Evolutionary conservation across 176 grass and related monocot genomes (phyloP).

Genomic region (Oryza nivara): DNA sequence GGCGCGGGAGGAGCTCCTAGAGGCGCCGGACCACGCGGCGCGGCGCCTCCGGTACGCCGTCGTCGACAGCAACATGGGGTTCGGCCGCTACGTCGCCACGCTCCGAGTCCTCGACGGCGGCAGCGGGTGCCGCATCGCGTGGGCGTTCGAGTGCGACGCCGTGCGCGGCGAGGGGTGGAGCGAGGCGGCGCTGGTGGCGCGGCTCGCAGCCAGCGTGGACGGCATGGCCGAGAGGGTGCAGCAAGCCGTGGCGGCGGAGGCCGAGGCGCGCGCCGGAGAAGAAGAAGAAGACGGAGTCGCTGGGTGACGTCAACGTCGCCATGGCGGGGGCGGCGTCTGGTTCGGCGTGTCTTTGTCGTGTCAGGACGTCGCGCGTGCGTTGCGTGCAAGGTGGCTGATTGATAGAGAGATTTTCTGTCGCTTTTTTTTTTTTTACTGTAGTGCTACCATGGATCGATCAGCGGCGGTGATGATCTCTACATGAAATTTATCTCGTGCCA

Average conservation of each 20-base stretch:
- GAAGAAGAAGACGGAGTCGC: background rate
- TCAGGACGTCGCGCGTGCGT: too few relatives aligned
- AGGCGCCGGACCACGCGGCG: conserved; percentile 26
- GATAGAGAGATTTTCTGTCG: too few relatives aligned
- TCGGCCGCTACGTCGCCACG: conserved; percentile 53
- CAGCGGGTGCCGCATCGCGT: conserved; percentile 55
- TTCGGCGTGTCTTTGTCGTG: too few relatives aligned
- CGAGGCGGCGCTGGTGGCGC: conserved; percentile 43
- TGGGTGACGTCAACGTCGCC: background rate
- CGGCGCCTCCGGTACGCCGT: conserved; percentile 54
- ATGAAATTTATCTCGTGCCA: too few relatives aligned
- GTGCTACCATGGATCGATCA: too few relatives aligned
- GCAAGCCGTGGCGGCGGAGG: background rate
- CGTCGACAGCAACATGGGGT: conserved; percentile 54
- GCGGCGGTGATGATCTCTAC: too few relatives aligned
- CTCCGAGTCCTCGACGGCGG: conserved; percentile 38
- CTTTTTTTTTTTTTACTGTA: too few relatives aligned
- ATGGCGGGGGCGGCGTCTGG: background rate
- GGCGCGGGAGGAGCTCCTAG: conserved; percentile 60
- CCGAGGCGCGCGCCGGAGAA: background rate
- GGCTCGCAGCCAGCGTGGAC: conserved; percentile 30
- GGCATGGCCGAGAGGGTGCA: conserved; percentile 61
- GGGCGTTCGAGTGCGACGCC: conserved; percentile 63
- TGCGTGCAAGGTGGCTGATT: background rate
- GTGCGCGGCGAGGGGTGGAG: conserved; percentile 41